Percentiles rank a stretch among this genome's conserved stretches.
Evolutionary conservation across 768 basidiomycete genomes (phyloP).

Genomic region (Mycena kentingensis): DNA sequence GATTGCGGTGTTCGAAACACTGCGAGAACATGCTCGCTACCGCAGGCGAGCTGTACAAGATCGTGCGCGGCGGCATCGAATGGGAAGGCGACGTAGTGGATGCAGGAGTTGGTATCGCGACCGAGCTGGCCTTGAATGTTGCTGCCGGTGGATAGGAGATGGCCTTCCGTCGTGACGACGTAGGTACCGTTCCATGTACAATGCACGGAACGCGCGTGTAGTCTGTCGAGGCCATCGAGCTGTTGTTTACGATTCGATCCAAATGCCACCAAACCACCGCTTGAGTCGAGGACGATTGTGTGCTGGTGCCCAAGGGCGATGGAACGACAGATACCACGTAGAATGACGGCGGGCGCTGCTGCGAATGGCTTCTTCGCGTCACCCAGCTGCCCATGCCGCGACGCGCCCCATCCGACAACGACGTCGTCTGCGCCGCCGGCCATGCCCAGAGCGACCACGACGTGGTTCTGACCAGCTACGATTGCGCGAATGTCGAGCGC

Average conservation of each 20-base stretch:
- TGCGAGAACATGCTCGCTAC: conserved; percentile 82
- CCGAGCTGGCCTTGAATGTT: conserved; percentile 73
- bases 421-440: conserved; percentile 28
- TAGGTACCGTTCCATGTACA: conserved; percentile 88
- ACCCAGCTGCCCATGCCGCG: conserved; percentile 85
- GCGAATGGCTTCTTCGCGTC: conserved; percentile 30
- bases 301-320: conserved; percentile 47
- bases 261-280: conserved; percentile 50
- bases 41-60: conserved; percentile 56
- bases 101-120: conserved; percentile 20
- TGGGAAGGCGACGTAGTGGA: conserved; percentile 25
- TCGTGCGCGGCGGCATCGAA: conserved; percentile 19
- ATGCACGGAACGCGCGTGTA: conserved; percentile 37
- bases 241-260: conserved; percentile 79
- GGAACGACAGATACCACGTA: conserved; percentile 34
- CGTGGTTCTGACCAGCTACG: conserved; percentile 72
- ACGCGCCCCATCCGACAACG: conserved; percentile 80
- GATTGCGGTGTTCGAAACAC: conserved; percentile 24
- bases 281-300: conserved; percentile 56
- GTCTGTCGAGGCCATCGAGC: conserved; percentile 41
- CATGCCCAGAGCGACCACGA: conserved; percentile 48
- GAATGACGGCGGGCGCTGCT: conserved; percentile 39
- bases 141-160: conserved; percentile 51
- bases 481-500: conserved; percentile 43
- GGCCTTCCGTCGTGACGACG: conserved; percentile 31